Conservation (phyloP, 805 yeast genomes). For the Metschnikowia kofuensis region DNA sequence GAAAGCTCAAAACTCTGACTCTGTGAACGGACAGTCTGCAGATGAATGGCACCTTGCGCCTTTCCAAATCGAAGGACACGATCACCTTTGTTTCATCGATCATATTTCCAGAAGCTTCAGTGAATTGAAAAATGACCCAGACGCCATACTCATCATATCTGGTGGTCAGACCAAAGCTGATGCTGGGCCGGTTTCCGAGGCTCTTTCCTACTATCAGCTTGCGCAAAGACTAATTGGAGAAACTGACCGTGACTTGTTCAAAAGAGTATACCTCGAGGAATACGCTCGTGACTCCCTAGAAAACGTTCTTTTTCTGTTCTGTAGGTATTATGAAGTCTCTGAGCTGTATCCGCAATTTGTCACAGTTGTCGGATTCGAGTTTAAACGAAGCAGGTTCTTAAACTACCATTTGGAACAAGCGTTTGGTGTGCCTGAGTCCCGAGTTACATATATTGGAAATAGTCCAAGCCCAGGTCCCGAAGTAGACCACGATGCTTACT, state of each 20-base stretch:
- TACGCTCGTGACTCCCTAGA: slow-evolving; percentile 80
- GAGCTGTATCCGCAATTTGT: slow-evolving; percentile 49
- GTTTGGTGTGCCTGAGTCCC: slow-evolving; percentile 36
- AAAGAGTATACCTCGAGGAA: slow-evolving; percentile 54
- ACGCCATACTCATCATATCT: slow-evolving; percentile 44
- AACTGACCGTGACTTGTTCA: slow-evolving; percentile 3
- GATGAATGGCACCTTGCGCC: slow-evolving; percentile 66
- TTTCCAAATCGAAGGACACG: slow-evolving; percentile 68
- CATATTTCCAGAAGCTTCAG: slow-evolving; percentile 52
- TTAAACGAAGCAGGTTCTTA: slow-evolving; percentile 61
- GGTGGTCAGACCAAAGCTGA: slow-evolving; percentile 72
- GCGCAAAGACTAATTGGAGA: slow-evolving; percentile 29
- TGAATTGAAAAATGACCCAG: slow-evolving; percentile 27
- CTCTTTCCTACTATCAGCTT: slow-evolving; percentile 52
- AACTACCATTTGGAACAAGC: slow-evolving; percentile 50
- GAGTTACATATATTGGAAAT: slow-evolving; percentile 52
- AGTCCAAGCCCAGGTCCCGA: slow-evolving; percentile 47
- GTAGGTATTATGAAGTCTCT: slow-evolving; percentile 47
- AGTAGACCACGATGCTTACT: slow-evolving; percentile 36
- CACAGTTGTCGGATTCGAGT: slow-evolving; percentile 70
- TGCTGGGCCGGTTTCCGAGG: slow-evolving; percentile 58
- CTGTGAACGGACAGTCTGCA: slow-evolving; percentile 42
- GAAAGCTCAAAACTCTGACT: slow-evolving; percentile 28
- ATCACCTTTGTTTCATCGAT: slow-evolving; percentile 61
- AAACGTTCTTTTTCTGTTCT: slow-evolving; percentile 61